Evolutionary conservation across 306 rosid species (phyloP), one percentile per base, ranked within the genome.

Genomic region (Astragalus glycyphyllos): DNA sequence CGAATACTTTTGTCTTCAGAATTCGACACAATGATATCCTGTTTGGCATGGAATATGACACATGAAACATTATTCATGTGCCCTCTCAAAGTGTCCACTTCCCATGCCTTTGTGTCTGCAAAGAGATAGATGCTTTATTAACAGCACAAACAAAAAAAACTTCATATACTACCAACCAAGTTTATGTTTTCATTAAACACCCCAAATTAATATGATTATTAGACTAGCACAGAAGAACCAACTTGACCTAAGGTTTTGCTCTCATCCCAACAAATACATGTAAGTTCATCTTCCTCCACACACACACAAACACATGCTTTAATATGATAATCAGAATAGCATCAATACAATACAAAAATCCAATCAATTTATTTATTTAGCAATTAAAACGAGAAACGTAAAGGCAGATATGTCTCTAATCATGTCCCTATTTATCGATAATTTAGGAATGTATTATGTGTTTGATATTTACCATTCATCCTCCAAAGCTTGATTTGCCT

Each of bases 21-120:
- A 80, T 93, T 93, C 40, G 98, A 93, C 47, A 93, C 91, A 63
- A 93, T 90, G 64, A 93, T 87, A 76, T 93, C 98, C 85, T 90
- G 98, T 73, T 90, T 93, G 45, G 94, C 90, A 86, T 90, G 96
- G 79, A 93, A 93, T 96, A 90, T 85, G 34, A 90, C 98, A 83
- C 92, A 88, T 74, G 98, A 93, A 74, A 93, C 98, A 79, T 93
- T 93, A 83, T 93, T 93, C 93, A 85, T 88, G 83, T 93, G 98
- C 73, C 98, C 98, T 67, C 97, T 90, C 90, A 93, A 80, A 11
- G 98, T 93, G 84, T 93, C 98, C 78, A 93, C 97, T 84, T 90
- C 97, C 98, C 97, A 90, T 54, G 98, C 98, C 85, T 93, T 90
- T 3, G 98, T 93, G 63, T 93, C 98, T 93, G 94, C 20, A 77